Percentiles rank a stretch among this genome's conserved stretches.
These are phyloP conservation scores for Parasitella parasitica DNA, from an alignment of 371 early-diverging fungal genomes.

Conservation along the genomic window DNA sequence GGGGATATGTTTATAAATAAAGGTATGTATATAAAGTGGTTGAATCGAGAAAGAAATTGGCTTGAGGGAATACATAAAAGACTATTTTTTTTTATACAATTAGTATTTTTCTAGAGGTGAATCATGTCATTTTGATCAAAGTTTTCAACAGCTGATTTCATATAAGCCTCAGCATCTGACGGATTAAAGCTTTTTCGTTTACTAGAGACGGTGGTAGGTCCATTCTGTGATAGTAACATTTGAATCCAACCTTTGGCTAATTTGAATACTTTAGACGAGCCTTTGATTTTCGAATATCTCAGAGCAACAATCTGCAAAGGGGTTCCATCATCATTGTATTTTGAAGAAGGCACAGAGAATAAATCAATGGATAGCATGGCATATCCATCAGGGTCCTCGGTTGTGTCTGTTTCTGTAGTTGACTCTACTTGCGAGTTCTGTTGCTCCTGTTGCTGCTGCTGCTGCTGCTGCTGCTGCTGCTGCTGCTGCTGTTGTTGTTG, in stretches of 20 bases:
- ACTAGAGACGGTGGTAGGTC: neutral
- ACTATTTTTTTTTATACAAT: conserved; percentile 1
- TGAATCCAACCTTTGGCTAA: conserved; percentile 50
- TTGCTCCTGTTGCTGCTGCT: conserved; percentile 4
- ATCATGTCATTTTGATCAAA: conserved; percentile 5
- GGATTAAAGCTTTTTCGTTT: neutral
- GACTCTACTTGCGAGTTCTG: neutral
- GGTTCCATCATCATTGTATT: conserved; percentile 12
- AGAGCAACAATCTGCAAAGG: conserved; percentile 29
- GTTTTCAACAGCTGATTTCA: conserved; percentile 7
- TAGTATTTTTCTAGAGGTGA: neutral
- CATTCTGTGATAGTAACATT: conserved; percentile 16
- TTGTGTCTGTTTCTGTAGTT: neutral
- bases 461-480: no score
- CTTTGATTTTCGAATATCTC: conserved; percentile 37
- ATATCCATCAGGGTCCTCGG: conserved; percentile 28
- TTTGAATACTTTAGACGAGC: conserved; percentile 45
- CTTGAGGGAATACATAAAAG: no score
- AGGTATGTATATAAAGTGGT: neutral
- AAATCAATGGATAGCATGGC: conserved; percentile 41
- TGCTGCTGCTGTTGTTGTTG: neutral
- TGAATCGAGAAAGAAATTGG: no score
- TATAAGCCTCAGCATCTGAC: conserved; percentile 13
- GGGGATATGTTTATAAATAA: no score
- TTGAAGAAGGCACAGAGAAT: conserved; percentile 19